Evolutionary conservation across 129 eudicot genomes (phyloP), one percentile per base, ranked within the genome.

Genomic region (Helichrysum umbraculigerum): DNA sequence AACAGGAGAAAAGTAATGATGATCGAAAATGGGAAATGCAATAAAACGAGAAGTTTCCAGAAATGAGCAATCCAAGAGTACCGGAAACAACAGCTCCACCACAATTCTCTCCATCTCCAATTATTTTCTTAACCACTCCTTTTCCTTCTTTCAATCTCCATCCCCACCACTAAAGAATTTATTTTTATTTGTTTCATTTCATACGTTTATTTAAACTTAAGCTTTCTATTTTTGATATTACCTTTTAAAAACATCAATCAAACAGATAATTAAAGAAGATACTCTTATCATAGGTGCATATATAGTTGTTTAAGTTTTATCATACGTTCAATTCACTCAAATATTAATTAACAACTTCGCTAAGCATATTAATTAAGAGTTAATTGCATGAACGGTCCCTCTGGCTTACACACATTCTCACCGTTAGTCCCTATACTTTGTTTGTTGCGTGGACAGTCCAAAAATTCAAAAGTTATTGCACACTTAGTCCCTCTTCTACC

Each of bases 31-130:
- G 39, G 84, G 79, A 90, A 85, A 89, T 61, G 85, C 82, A 85
- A 83, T 62, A 85, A 87, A 84, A 75, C 72, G 88, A 80, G 84
- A 74, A 70, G 81, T 89, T 92, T 87, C 97, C 86, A 76, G 70
- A 89, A 73, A 78, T 75, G 93, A 89, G 87, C 84, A 87, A 89
- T 87, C 96, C 96, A 86, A 86, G 78, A 82, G 96, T 87, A 89
- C 96, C 77, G 89, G 96, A 85, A 44, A 44, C 52, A 44, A 72
- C 33, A 57, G 86, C 79, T 70, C 89, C 90, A 78, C 89, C 90
- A 78, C 68, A 5, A 21, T 81, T 78, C 28, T 76, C 34, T 75
- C n/a, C n/a, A 67, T 83, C 61, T 78, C 78, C 51, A 65, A 44
- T 70, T 15, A 64, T 28, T 76, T 25, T 71, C 82, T 65, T 73